These are phyloP conservation scores for Kodamaea anthophila DNA, from an alignment of 1,139 yeast genomes.

Conservation along the genomic window DNA sequence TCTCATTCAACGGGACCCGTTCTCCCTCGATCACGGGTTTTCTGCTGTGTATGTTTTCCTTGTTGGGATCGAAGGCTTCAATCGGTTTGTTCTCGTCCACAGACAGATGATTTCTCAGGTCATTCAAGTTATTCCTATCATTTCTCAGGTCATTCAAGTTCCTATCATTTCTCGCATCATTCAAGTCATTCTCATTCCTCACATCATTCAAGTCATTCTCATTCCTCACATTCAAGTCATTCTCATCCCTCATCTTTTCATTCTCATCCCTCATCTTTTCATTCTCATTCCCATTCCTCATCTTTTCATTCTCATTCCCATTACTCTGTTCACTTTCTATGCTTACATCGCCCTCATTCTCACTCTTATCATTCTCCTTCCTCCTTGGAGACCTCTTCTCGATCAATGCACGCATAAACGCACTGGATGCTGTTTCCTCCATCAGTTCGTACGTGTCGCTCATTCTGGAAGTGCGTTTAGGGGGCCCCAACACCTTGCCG, in stretches of 20 bases:
- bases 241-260: constrained; percentile 1
- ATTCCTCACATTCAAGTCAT: not conserved
- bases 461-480: constrained; percentile 28
- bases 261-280: constrained; percentile 4
- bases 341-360: constrained; percentile 10
- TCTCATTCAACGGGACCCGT: constrained; percentile 7
- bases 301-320: constrained; percentile 24
- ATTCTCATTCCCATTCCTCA: constrained; percentile 2
- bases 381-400: constrained; percentile 7
- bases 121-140: too few relatives aligned
- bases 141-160: too few relatives aligned
- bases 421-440: constrained; percentile 5
- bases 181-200: not conserved
- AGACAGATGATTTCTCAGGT: too few relatives aligned
- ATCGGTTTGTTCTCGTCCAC: too few relatives aligned
- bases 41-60: constrained; percentile 1
- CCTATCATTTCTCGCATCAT: too few relatives aligned
- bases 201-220: not conserved
- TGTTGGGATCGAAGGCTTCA: too few relatives aligned
- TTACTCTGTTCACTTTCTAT: constrained; percentile 21
- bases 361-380: not conserved
- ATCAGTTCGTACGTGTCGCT: constrained; percentile 12
- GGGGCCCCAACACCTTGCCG: constrained; percentile 36
- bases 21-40: constrained; percentile 3
- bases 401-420: constrained; percentile 8